Base-by-base conservation (phyloP, 2,329 filamentous ascomycete species). In the Trichoderma sp. region DNA sequence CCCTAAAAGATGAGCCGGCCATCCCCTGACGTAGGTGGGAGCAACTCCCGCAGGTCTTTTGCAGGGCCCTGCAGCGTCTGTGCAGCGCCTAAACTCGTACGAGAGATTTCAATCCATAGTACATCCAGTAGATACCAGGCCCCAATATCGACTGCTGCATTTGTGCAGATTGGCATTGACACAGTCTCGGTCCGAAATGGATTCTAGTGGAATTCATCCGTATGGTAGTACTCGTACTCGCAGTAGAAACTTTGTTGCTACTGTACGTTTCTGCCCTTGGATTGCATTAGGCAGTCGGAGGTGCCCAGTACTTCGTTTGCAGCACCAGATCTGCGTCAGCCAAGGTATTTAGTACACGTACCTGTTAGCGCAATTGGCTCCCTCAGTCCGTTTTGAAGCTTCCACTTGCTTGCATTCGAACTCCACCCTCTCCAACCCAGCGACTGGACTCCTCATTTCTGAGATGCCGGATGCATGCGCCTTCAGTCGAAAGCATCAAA, bases 1-100 rank as follows among this genome's bases (percentile, higher is more conserved):
- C 67, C 34, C 67, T 66, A 42, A 27, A 67, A 53, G 39, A 50
- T 29, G 25, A 52, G 53, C 67, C n/a, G 25, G 52, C 17, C 13
- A 29, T 34, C 27, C 50, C 67, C 53, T 68, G 67, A 68, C 67
- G 67, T 68, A 68, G 67, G 67, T 56, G 59, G 22, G 32, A 53
- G 52, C 59, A 48, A 64, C 60, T 68, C 59, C 67, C 67, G 67
- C 50, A 48, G 29, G n/a, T 32, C 22, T 27, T 32, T 12, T 39
- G 15, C 50, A 57, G 59, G 42, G 50, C 54, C 65, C 50, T 61
- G 56, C 34, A 48, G 52, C 27, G 61, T 64, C 61, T 54, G 61
- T 65, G 63, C 37, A 65, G 29, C 59, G 32, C 59, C 19, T 12
- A 8, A 9, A 22, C 17, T 56, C 17, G 52, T 56, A 34, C 52